Conservation (phyloP, 371 early-diverging fungal genomes). For the Mucor velutinosus region DNA sequence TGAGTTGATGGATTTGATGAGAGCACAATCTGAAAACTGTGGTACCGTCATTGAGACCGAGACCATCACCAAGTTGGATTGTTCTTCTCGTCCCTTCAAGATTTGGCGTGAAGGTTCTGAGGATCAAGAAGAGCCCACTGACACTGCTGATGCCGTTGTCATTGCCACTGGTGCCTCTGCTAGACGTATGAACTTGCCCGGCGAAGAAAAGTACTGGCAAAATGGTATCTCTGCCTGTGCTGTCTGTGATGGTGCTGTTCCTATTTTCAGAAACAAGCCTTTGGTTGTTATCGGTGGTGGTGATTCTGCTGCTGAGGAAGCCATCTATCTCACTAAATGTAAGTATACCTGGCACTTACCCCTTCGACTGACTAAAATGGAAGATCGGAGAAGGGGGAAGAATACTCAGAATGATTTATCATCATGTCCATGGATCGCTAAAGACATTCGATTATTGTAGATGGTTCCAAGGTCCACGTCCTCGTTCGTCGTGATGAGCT, state of each 20-base stretch:
- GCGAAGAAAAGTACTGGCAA: conserved; percentile 56
- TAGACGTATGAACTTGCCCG: conserved; percentile 82
- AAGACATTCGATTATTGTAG: neutral
- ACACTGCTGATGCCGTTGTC: conserved; percentile 85
- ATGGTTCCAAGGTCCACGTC: conserved; percentile 21
- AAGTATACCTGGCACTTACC: neutral
- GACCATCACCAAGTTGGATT: conserved; percentile 87
- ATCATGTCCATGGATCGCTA: neutral
- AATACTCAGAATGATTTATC: neutral
- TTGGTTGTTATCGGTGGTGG: conserved; percentile 98
- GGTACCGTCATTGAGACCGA: conserved; percentile 77
- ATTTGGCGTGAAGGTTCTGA: conserved; percentile 88
- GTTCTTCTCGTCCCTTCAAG: conserved; percentile 83
- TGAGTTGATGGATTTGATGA: conserved; percentile 74
- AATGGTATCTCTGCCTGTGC: conserved; percentile 99
- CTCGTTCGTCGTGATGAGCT: conserved; percentile 96
- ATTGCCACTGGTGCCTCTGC: conserved; percentile 99
- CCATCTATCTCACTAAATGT: conserved; percentile 90
- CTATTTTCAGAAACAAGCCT: conserved; percentile 95
- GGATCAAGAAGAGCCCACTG: conserved; percentile 64
- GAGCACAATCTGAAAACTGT: conserved; percentile 39
- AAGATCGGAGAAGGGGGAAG: neutral
- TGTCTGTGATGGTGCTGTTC: conserved; percentile 98
- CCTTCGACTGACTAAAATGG: neutral
- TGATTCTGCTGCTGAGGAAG: conserved; percentile 99